phyloP scores from a whole-genome alignment of 192 early-diverging fungal genomes.

The Umbelopsis sp. region DNA sequence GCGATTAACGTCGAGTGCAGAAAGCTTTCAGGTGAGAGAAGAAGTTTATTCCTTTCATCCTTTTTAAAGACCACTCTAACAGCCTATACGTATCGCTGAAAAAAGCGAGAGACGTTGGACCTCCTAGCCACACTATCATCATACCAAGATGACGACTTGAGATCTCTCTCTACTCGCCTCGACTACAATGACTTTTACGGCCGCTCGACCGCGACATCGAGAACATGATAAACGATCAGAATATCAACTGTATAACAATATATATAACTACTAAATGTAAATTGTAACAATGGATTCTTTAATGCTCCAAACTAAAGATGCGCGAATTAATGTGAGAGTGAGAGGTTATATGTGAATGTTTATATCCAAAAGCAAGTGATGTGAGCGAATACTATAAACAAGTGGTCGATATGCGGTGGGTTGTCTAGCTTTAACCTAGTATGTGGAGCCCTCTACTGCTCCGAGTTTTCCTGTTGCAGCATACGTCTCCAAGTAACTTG shows the following conservation, averaged over 20 bases:
- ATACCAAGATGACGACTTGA: conserved; percentile 71
- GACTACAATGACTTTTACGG: conserved; percentile 81
- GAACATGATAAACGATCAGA: background rate
- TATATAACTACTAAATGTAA: background rate
- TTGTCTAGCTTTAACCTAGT: background rate
- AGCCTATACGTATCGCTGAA: background rate
- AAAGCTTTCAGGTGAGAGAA: conserved; percentile 38
- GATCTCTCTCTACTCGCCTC: conserved; percentile 74
- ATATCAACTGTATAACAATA: background rate
- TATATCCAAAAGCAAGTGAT: background rate
- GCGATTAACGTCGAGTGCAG: conserved; percentile 16
- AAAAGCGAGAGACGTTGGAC: conserved; percentile 39
- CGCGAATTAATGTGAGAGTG: background rate
- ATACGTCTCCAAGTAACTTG: background rate
- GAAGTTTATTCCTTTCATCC: background rate
- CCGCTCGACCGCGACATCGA: background rate
- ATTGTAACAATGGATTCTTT: conserved; percentile 1
- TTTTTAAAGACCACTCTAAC: conserved; percentile 26
- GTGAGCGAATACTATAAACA: conserved; percentile 6
- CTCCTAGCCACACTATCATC: conserved; percentile 42
- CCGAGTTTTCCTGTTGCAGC: conserved; percentile 2
- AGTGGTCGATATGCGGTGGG: background rate
- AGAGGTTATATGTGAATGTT: too few species aligned
- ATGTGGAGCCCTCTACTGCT: background rate
- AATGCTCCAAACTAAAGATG: background rate